Conservation (phyloP, 192 early-diverging fungal species). For the Linnemannia zychae region DNA sequence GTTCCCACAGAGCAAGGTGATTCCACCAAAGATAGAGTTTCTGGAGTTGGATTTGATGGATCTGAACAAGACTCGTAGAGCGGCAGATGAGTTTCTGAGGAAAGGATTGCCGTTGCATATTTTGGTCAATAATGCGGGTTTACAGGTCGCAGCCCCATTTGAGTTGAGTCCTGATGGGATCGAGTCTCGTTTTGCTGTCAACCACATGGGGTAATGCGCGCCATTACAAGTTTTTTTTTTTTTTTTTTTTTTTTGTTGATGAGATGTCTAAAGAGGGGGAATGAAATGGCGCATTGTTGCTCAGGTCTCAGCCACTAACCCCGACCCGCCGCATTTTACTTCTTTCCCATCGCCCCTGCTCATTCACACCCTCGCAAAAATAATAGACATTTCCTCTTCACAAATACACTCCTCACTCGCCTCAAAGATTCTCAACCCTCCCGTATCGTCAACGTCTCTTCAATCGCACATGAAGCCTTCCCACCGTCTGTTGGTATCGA, state of each 20-base stretch:
- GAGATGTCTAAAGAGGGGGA: background rate
- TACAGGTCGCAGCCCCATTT: background rate
- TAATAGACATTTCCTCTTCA: slow-evolving; percentile 32
- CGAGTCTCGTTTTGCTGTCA: slow-evolving; percentile 57
- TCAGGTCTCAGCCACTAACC: too few species aligned
- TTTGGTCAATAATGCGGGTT: slow-evolving; percentile 34
- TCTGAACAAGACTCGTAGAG: slow-evolving; percentile 9
- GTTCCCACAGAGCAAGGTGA: background rate
- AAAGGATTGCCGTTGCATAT: slow-evolving; percentile 60
- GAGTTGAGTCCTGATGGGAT: slow-evolving; percentile 48
- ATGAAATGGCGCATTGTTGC: too few species aligned
- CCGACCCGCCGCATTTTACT: too few species aligned
- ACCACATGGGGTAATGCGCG: slow-evolving; percentile 51
- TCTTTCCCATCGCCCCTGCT: background rate
- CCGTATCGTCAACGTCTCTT: slow-evolving; percentile 36
- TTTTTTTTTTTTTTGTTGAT: background rate
- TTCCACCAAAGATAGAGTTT: slow-evolving; percentile 18
- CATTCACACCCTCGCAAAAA: background rate
- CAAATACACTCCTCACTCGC: slow-evolving; percentile 9
- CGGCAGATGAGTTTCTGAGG: slow-evolving; percentile 49
- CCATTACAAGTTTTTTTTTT: background rate
- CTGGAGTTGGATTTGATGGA: slow-evolving; percentile 34
- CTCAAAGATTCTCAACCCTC: slow-evolving; percentile 17
- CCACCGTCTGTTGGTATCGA: slow-evolving; percentile 40
- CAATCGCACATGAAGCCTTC: slow-evolving; percentile 27